Evolutionary conservation across 306 rosid genomes (phyloP), one percentile per base, ranked within the genome.

Genomic region (Sechiopsis laciniata): DNA sequence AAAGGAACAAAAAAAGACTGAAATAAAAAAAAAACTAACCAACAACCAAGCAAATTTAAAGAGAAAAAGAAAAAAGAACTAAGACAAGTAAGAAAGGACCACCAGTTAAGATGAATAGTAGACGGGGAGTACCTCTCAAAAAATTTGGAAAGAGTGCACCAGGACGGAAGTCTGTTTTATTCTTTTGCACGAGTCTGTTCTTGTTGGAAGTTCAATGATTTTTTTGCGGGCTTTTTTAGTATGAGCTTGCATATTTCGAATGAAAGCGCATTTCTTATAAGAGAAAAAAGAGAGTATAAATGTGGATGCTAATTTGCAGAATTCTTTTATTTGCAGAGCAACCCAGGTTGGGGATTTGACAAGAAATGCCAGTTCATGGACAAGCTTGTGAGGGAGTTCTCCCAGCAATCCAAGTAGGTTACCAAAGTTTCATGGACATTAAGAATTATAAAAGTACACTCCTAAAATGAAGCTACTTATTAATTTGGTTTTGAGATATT

Each of bases 301-400:
- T 5, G 40, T 60, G 71, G 52, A 37, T 42, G 61, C 48, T 71
- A 58, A 62, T 59, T 61, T 73, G 52, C 14, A 53, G 10, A 50
- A 45, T 26, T 16, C 50, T 17, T 7, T 73, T 8, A 42, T 79
- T 60, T 83, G 86, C 88, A 92, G 98, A 91, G 95, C 85, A 94
- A 94, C 81, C 90, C 97, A 32, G 91, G 97, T 15, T 90, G 98
- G 97, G 96, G 92, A 81, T 90, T 86, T 78, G 86, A 88, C 87
- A 85, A 75, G 88, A 93, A 90, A 83, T 91, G 90, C 76, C 91
- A 87, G 79, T 87, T 88, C 87, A 90, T 93, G 97, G 94, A 93
- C 71, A 88, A 87, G 79, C 85, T 93, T 17, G 93, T 86, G 61
- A 16, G 74, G 74, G 84, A 84, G 79, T 87, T 87, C 75, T 87